phyloP scores from a whole-genome alignment of 176 grass and related monocot species.

The Puya raimondii region DNA sequence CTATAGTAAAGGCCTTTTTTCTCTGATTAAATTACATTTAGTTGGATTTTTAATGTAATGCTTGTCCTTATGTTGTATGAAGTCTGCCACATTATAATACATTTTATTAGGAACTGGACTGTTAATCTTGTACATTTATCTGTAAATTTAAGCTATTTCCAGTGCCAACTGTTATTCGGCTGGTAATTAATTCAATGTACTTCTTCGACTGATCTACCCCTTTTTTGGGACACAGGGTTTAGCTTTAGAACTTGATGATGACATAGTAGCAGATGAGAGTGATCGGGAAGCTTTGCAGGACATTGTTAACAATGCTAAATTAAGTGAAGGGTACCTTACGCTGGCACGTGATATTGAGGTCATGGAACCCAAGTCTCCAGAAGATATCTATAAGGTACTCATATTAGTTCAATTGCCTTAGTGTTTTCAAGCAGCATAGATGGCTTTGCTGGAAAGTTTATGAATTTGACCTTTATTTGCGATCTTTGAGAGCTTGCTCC shows the following conservation, averaged over 20 bases:
- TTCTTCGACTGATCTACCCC: neutral
- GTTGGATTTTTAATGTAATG: neutral
- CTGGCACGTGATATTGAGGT: slow-evolving; percentile 98
- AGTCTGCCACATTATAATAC: neutral
- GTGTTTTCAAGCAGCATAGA: neutral
- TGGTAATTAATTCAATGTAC: neutral
- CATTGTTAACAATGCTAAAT: slow-evolving; percentile 75
- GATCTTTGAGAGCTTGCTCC: no score
- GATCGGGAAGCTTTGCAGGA: slow-evolving; percentile 83
- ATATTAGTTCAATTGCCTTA: neutral
- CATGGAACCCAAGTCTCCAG: slow-evolving; percentile 96
- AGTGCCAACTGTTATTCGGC: no score
- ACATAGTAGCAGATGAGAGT: slow-evolving; percentile 76
- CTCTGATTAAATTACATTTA: neutral
- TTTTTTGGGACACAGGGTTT: slow-evolving; percentile 52
- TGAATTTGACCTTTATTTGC: no score
- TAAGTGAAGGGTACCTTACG: slow-evolving; percentile 84
- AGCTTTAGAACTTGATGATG: slow-evolving; percentile 75
- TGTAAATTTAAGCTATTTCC: no score
- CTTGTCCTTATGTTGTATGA: neutral
- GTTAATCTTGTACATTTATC: no score
- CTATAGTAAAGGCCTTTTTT: neutral
- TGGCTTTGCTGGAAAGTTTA: neutral
- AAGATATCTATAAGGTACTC: slow-evolving; percentile 94
- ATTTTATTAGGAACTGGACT: no score